These are phyloP conservation scores for Toxicodendron radicans DNA, from an alignment of 345 rosid species.

Conservation along the genomic window DNA sequence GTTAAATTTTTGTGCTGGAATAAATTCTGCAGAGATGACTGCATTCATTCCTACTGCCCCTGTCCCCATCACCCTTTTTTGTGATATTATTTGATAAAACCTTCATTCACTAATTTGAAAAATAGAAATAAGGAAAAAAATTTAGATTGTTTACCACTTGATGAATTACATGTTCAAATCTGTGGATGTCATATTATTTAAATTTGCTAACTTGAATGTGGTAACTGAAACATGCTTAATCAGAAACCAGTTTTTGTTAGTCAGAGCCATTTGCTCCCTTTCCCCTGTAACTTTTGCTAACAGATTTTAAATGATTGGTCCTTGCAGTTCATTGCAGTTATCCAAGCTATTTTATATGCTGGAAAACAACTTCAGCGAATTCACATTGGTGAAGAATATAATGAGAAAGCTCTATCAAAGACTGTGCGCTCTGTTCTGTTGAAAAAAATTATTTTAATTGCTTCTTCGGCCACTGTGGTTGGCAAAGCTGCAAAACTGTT, in stretches of 20 bases:
- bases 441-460: conserved; percentile 65
- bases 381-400: conserved; percentile 42
- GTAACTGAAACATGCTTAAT: not conserved
- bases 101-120: not conserved
- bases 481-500: conserved; percentile 63
- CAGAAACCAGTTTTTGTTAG: not conserved
- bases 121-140: not conserved
- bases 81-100: not conserved
- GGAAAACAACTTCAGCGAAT: conserved; percentile 76
- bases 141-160: not conserved
- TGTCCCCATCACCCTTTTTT: too few species aligned
- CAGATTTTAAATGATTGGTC: conserved; percentile 34
- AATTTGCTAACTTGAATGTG: not conserved
- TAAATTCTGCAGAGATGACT: not conserved
- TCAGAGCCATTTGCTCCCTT: not conserved
- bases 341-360: conserved; percentile 71
- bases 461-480: conserved; percentile 66
- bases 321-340: conserved; percentile 83
- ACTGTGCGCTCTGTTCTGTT: conserved; percentile 53
- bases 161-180: not conserved
- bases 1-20: not conserved
- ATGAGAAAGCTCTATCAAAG: conserved; percentile 25
- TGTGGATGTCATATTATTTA: not conserved
- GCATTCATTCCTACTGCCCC: not conserved
- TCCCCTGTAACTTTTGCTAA: conserved; percentile 22